Evolutionary conservation across 2,329 filamentous ascomycete genomes (phyloP).

Genomic region (Tolypocladium sp.): DNA sequence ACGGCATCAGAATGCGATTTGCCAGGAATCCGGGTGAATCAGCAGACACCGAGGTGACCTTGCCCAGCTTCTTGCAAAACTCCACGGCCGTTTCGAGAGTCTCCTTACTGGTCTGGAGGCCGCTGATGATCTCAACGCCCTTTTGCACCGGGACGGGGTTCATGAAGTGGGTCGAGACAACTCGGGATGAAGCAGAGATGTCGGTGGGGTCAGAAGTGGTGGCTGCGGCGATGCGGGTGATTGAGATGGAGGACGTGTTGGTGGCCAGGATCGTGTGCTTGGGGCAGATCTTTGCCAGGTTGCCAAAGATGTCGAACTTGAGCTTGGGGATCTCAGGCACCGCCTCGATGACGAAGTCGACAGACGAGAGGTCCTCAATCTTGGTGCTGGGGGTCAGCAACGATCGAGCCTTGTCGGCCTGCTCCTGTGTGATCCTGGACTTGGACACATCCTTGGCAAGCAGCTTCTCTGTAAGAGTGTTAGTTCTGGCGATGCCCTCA

Average conservation of each 20-base stretch:
- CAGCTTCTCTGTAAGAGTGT: conserved; percentile 62
- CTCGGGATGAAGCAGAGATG: conserved; percentile 72
- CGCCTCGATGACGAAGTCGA: conserved; percentile 96
- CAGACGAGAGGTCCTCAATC: conserved; percentile 68
- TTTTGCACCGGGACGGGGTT: conserved; percentile 96
- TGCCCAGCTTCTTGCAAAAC: conserved; percentile 89
- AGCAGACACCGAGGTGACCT: conserved; percentile 77
- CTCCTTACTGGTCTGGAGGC: conserved; percentile 76
- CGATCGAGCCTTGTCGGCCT: conserved; percentile 64
- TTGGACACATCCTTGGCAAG: conserved; percentile 89
- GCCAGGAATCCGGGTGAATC: conserved; percentile 92
- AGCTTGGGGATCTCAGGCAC: conserved; percentile 86
- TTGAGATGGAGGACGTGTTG: conserved; percentile 97
- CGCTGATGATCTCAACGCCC: conserved; percentile 94
- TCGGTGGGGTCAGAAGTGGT: conserved; percentile 72
- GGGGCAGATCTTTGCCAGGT: conserved; percentile 72
- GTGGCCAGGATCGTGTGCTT: conserved; percentile 86
- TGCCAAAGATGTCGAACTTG: conserved; percentile 79
- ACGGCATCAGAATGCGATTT: conserved; percentile 96
- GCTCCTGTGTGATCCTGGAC: conserved; percentile 70
- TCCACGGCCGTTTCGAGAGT: conserved; percentile 76
- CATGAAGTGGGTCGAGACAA: conserved; percentile 98
- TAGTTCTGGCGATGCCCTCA: background rate
- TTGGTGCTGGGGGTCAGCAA: conserved; percentile 62
- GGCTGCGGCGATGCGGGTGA: conserved; percentile 88